These are phyloP conservation scores for Westerdykella ornata DNA, from an alignment of 2,329 filamentous ascomycete genomes.

Conservation along the genomic window DNA sequence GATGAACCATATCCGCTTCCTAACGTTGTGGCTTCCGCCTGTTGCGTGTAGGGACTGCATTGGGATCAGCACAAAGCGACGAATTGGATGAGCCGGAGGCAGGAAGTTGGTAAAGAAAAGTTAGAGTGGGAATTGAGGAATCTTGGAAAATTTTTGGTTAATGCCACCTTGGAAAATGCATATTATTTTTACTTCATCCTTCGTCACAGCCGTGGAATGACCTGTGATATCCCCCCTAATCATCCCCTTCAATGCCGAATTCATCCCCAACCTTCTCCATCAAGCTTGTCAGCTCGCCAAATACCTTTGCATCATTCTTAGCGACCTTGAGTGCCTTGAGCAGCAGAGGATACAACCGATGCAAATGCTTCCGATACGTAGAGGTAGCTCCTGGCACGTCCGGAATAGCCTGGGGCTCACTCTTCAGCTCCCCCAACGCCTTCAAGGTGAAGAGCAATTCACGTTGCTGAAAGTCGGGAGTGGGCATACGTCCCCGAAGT, in stretches of 20 bases:
- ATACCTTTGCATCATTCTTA: conserved; percentile 56
- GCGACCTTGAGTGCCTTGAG: conserved; percentile 57
- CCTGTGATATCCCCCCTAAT: background rate
- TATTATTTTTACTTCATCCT: too few species aligned
- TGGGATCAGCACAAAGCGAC: conserved; percentile 28
- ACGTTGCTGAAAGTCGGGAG: conserved; percentile 70
- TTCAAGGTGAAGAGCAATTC: conserved; percentile 69
- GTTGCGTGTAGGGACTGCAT: conserved; percentile 30
- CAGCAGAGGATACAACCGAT: conserved; percentile 73
- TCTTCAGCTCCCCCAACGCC: conserved; percentile 59
- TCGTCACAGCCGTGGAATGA: background rate
- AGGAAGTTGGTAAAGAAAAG: too few species aligned
- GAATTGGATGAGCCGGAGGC: too few species aligned
- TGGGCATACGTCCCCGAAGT: conserved; percentile 71
- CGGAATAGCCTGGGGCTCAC: conserved; percentile 64
- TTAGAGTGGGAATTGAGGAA: too few species aligned
- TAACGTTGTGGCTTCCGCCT: conserved; percentile 15
- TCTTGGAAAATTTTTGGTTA: too few species aligned
- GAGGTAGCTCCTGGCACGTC: conserved; percentile 28
- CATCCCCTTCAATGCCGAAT: conserved; percentile 27
- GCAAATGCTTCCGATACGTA: conserved; percentile 61
- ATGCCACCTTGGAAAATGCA: too few species aligned
- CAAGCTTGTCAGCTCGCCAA: conserved; percentile 38
- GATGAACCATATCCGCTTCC: background rate
- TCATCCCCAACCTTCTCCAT: conserved; percentile 38